A percentile compares a stretch with the other conserved stretches of the same genome.
Conservation (phyloP, 495 filamentous ascomycete species). For the Xylaria curta region DNA sequence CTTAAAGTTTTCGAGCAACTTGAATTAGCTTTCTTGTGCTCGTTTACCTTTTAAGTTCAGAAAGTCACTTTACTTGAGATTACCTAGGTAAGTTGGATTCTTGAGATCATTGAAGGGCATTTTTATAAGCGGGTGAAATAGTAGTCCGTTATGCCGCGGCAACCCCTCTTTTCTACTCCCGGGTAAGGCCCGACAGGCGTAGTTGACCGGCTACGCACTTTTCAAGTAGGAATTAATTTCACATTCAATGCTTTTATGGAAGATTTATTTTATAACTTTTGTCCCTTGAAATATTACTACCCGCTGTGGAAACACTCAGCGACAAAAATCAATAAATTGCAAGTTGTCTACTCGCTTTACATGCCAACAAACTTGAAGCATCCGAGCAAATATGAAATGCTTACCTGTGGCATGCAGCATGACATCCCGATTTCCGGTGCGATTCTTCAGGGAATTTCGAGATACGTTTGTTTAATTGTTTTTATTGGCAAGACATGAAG, state of each 20-base stretch:
- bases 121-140: not conserved
- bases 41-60: not conserved
- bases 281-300: not conserved
- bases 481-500: not conserved
- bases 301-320: not conserved
- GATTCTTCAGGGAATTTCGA: not conserved
- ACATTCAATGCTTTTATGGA: not conserved
- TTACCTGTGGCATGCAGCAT: not conserved
- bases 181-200: not conserved
- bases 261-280: not conserved
- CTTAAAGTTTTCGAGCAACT: not conserved
- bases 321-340: not conserved
- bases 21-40: not conserved
- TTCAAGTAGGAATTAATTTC: not conserved
- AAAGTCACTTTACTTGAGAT: not conserved
- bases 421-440: not conserved
- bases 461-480: not conserved
- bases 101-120: not conserved
- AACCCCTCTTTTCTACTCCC: constrained; percentile 12
- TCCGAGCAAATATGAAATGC: not conserved
- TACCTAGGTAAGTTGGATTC: not conserved
- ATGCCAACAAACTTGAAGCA: not conserved
- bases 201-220: not conserved
- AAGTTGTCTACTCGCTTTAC: not conserved
- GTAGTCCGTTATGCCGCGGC: not conserved